Evolutionary conservation across 108 stramenopile genomes (phyloP).

Genomic region (Nannochloropsis salina): DNA sequence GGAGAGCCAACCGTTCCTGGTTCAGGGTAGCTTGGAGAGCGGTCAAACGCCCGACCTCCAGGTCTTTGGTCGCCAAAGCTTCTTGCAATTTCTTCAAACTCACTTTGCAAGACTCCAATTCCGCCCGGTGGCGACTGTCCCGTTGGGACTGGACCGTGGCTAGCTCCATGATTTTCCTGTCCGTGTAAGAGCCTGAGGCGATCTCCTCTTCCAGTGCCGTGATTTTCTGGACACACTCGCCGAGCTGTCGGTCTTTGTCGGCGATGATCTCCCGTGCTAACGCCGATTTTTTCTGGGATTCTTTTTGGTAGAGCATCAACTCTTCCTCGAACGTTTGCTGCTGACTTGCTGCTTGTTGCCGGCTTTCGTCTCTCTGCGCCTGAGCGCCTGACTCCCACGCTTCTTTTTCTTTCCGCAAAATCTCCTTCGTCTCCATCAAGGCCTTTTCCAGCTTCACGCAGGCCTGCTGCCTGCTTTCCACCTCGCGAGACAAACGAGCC

Average conservation of each 20-base stretch:
- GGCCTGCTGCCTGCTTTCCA: background rate
- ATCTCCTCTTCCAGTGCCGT: background rate
- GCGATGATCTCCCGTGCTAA: background rate
- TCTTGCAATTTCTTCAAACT: background rate
- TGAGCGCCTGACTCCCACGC: too few species aligned
- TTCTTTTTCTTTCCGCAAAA: too few species aligned
- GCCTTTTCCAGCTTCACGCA: too few species aligned
- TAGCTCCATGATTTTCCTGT: background rate
- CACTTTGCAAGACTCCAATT: background rate
- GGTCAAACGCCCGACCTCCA: background rate
- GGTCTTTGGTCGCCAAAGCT: background rate
- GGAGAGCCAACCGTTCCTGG: background rate
- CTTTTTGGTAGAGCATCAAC: too few species aligned
- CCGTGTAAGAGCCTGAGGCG: background rate
- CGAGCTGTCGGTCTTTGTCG: background rate
- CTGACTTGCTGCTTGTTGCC: too few species aligned
- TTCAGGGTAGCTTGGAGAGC: background rate
- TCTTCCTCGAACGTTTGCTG: too few species aligned
- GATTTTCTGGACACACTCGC: background rate
- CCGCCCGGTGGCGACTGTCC: background rate
- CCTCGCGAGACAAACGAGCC: background rate
- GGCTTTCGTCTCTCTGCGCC: too few species aligned
- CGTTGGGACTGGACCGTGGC: background rate
- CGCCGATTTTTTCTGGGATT: background rate
- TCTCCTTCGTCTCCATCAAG: too few species aligned